Conservation (phyloP, 257 asterid genomes). For the Striga asiatica region DNA sequence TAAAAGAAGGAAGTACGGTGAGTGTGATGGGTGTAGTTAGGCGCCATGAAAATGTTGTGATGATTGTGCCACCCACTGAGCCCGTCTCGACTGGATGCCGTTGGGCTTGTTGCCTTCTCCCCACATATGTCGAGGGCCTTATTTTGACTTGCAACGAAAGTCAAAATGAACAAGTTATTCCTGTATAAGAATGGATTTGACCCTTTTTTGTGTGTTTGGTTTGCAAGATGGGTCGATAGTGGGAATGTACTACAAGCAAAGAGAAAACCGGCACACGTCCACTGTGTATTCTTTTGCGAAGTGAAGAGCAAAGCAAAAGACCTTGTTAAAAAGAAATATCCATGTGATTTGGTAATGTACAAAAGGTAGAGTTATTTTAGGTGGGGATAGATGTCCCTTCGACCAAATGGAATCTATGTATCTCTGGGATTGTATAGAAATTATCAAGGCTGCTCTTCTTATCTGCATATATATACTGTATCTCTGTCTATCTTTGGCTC, state of each 20-base stretch:
- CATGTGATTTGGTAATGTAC: conserved; percentile 15
- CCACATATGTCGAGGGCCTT: conserved; percentile 65
- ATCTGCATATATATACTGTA: no score
- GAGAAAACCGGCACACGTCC: conserved; percentile 20
- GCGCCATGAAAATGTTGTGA: conserved; percentile 63
- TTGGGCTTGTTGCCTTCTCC: conserved; percentile 61
- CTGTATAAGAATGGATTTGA: conserved; percentile 35
- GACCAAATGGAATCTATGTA: conserved; percentile 3
- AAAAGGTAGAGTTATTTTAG: not conserved
- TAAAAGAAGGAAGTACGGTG: conserved; percentile 76
- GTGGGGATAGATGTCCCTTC: no score
- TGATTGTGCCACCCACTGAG: conserved; percentile 69
- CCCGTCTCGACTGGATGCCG: conserved; percentile 67
- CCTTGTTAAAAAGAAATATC: conserved; percentile 12
- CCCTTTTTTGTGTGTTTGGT: not conserved
- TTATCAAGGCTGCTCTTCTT: conserved; percentile 11
- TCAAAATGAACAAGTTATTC: conserved; percentile 46
- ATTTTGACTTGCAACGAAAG: conserved; percentile 41
- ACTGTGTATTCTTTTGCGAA: conserved; percentile 21
- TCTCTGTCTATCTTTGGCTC: no score
- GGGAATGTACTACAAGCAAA: conserved; percentile 18
- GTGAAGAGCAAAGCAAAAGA: conserved; percentile 20
- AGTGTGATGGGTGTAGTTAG: conserved; percentile 63
- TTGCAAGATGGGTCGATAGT: conserved; percentile 26
- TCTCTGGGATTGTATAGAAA: conserved; percentile 32